Evolutionary conservation across 495 filamentous ascomycete species (phyloP).

Genomic region (Penicillium argentinense): DNA sequence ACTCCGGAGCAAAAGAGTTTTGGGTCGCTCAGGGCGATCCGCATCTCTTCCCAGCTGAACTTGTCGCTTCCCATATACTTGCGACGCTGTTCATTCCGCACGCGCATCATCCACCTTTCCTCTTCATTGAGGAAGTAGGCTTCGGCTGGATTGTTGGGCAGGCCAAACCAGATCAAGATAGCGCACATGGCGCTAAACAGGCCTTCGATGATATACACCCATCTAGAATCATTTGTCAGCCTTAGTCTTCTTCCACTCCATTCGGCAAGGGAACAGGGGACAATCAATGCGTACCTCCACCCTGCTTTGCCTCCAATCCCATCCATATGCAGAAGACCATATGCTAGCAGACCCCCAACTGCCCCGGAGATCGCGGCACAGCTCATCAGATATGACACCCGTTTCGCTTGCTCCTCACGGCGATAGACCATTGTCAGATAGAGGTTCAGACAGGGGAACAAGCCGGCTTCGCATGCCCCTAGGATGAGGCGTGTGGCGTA

Average conservation of each 20-base stretch:
- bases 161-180: conserved; percentile 51
- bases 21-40: conserved; percentile 38
- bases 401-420: conserved; percentile 44
- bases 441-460: conserved; percentile 65
- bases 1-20: conserved; percentile 43
- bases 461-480: conserved; percentile 62
- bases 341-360: conserved; percentile 46
- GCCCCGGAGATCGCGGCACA: conserved; percentile 46
- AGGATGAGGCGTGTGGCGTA: conserved; percentile 61
- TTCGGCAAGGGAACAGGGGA: neutral
- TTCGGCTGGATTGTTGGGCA: conserved; percentile 56
- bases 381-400: conserved; percentile 42
- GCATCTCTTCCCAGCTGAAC: conserved; percentile 54
- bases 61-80: conserved; percentile 49
- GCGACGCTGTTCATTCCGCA: conserved; percentile 40
- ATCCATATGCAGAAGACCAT: conserved; percentile 47
- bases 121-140: conserved; percentile 52
- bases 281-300: conserved; percentile 34
- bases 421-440: conserved; percentile 54
- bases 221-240: conserved; percentile 20
- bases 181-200: conserved; percentile 50
- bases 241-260: neutral
- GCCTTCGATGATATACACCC: conserved; percentile 58
- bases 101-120: conserved; percentile 52
- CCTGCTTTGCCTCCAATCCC: conserved; percentile 40